Percentiles rank a stretch among this genome's conserved stretches.
phyloP scores from a whole-genome alignment of 176 grass and related monocot species.

The Hordeum vulgare region DNA sequence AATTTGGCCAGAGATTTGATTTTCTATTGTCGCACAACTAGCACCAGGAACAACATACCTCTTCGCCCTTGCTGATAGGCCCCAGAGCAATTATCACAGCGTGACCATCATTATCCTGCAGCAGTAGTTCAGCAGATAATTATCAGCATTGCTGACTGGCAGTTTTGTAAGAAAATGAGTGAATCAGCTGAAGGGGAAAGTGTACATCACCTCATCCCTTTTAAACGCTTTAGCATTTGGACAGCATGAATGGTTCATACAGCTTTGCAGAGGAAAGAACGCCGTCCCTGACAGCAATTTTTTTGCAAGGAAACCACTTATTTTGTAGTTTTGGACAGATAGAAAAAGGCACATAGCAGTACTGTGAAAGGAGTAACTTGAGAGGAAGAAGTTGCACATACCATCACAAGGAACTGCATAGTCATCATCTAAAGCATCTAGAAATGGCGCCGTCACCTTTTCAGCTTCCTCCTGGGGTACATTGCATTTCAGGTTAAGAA shows the following conservation, averaged over 20 bases:
- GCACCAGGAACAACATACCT: conserved; percentile 36
- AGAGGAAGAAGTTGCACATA: conserved; percentile 15
- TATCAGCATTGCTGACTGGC: conserved; percentile 4
- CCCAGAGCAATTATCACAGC: conserved; percentile 61
- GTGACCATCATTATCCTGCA: conserved; percentile 74
- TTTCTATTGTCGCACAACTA: not conserved
- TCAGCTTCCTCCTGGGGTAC: conserved; percentile 56
- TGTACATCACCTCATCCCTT: conserved; percentile 61
- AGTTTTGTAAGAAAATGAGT: conserved; percentile 9
- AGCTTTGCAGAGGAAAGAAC: conserved; percentile 97
- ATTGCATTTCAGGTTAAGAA: conserved; percentile 25
- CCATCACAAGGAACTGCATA: conserved; percentile 79
- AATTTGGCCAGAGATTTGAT: not conserved
- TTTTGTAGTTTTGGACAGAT: not conserved
- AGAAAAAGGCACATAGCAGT: conserved; percentile 1
- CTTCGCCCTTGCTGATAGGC: conserved; percentile 54
- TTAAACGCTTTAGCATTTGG: conserved; percentile 98
- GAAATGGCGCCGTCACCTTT: conserved; percentile 33
- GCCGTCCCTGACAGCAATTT: conserved; percentile 56
- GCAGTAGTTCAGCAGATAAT: not conserved
- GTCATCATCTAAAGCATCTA: conserved; percentile 85
- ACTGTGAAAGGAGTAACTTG: not conserved
- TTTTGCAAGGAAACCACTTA: not conserved
- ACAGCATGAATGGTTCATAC: conserved; percentile 95
- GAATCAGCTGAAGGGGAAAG: not conserved